Evolutionary conservation across 371 early-diverging fungal species (phyloP).

Genomic region (Umbelopsis sp.): DNA sequence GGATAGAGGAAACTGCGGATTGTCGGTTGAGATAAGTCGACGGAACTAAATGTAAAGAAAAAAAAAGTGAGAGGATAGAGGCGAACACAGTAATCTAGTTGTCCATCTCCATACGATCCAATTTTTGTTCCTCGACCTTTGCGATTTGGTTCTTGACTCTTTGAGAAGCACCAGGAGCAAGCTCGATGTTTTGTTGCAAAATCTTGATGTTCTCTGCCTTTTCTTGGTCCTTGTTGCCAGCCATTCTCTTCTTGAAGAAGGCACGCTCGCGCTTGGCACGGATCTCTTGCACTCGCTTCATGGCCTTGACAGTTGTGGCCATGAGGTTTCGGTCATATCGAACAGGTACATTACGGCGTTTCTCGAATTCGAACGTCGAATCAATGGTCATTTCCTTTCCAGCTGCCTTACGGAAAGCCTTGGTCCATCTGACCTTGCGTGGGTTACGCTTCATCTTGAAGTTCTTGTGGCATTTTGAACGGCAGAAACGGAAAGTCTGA

Average conservation of each 20-base stretch:
- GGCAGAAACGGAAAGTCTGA: conserved; percentile 95
- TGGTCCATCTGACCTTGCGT: conserved; percentile 99
- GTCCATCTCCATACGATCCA: conserved; percentile 65
- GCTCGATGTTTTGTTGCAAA: conserved; percentile 85
- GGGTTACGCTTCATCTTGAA: conserved; percentile 99
- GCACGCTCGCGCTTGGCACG: conserved; percentile 88
- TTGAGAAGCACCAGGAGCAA: conserved; percentile 70
- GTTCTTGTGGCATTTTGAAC: conserved; percentile 99
- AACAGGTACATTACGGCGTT: conserved; percentile 95
- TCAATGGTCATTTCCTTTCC: conserved; percentile 99
- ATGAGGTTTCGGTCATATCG: conserved; percentile 96
- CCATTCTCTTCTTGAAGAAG: conserved; percentile 87
- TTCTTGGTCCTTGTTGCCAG: conserved; percentile 79
- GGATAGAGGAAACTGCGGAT: not conserved
- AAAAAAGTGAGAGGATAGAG: not conserved
- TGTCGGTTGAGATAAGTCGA: not conserved
- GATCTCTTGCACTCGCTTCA: conserved; percentile 96
- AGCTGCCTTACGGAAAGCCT: conserved; percentile 96
- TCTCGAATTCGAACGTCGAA: conserved; percentile 97
- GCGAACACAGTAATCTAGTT: conserved; percentile 33
- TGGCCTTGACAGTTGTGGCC: conserved; percentile 93
- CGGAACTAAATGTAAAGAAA: conserved; percentile 11
- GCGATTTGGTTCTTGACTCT: conserved; percentile 56
- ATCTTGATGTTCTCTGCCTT: conserved; percentile 73
- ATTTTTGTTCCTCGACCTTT: conserved; percentile 56